A percentile compares a stretch with the other conserved stretches of the same genome.
Evolutionary conservation across 2,329 filamentous ascomycete genomes (phyloP).

Genomic region (Anthostomella pinea): DNA sequence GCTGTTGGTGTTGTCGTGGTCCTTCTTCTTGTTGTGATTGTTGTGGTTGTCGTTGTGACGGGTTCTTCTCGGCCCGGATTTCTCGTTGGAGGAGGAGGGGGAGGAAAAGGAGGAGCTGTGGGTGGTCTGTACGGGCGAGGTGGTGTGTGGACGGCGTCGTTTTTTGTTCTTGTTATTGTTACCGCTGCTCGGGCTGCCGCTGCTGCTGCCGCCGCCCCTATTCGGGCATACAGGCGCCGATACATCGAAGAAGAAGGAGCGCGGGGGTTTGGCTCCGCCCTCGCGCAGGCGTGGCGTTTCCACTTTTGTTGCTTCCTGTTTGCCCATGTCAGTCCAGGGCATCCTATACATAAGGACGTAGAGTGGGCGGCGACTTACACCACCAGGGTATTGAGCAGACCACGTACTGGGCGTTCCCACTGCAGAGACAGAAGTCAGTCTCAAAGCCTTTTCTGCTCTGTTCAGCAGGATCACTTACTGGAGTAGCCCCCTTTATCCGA

Average conservation of each 20-base stretch:
- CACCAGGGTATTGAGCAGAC: conserved; percentile 24
- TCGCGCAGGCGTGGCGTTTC: conserved; percentile 45
- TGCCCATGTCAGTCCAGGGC: neutral
- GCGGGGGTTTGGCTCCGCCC: conserved; percentile 35
- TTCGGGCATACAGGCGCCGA: neutral
- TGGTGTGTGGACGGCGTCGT: no score
- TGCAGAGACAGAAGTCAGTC: conserved; percentile 1
- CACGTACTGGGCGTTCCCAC: conserved; percentile 5
- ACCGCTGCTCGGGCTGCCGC: neutral
- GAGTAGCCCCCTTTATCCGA: conserved; percentile 14
- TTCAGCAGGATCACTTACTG: neutral
- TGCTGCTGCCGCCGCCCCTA: neutral
- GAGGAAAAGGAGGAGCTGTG: no score
- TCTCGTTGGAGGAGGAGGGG: no score
- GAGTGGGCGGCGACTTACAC: conserved; percentile 28
- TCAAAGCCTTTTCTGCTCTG: neutral
- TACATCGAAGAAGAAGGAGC: conserved; percentile 44
- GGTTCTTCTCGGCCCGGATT: no score
- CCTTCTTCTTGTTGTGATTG: no score
- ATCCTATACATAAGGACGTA: neutral
- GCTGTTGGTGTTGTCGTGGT: no score
- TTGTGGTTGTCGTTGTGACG: no score
- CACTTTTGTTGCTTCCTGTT: conserved; percentile 48
- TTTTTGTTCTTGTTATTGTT: conserved; percentile 1
- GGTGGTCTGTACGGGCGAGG: no score